Evolutionary conservation across 2,329 filamentous ascomycete genomes (phyloP).

Genomic region (Lachnellula willkommii): DNA sequence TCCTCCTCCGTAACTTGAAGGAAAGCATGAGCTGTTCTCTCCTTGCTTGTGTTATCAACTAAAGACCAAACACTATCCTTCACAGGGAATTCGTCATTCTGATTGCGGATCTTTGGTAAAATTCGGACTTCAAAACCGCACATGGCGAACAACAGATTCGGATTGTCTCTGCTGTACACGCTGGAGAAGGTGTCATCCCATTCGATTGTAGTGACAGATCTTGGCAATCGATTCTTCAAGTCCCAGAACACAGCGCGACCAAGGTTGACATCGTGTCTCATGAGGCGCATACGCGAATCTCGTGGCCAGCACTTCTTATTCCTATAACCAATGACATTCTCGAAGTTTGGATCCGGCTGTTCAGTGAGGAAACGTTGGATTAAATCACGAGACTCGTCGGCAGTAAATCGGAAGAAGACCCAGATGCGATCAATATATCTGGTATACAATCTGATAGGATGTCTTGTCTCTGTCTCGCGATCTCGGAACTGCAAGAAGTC

Average conservation of each 20-base stretch:
- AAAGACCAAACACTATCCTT: slow-evolving; percentile 99
- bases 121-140: slow-evolving; percentile 96
- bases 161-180: slow-evolving; percentile 96
- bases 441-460: slow-evolving; percentile 96
- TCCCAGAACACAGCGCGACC: slow-evolving; percentile 99
- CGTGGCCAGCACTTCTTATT: slow-evolving; percentile 99
- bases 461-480: slow-evolving; percentile 81
- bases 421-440: slow-evolving; percentile 98
- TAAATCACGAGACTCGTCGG: slow-evolving; percentile 89
- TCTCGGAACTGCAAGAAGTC: slow-evolving; percentile 98
- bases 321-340: slow-evolving; percentile 97
- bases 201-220: slow-evolving; percentile 94
- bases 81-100: slow-evolving; percentile 92
- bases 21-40: slow-evolving; percentile 95
- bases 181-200: slow-evolving; percentile 99
- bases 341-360: slow-evolving; percentile 97
- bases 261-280: slow-evolving; percentile 97
- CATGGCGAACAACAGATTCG: slow-evolving; percentile 96
- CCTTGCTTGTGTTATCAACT: slow-evolving; percentile 93
- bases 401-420: slow-evolving; percentile 92
- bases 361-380: slow-evolving; percentile 98
- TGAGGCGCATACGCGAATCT: slow-evolving; percentile 94
- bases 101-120: slow-evolving; percentile 87
- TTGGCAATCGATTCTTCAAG: slow-evolving; percentile 89
- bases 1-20: slow-evolving; percentile 96